Evolutionary conservation across 2,329 filamentous ascomycete species (phyloP).

Genomic region (Colletotrichum filicis): DNA sequence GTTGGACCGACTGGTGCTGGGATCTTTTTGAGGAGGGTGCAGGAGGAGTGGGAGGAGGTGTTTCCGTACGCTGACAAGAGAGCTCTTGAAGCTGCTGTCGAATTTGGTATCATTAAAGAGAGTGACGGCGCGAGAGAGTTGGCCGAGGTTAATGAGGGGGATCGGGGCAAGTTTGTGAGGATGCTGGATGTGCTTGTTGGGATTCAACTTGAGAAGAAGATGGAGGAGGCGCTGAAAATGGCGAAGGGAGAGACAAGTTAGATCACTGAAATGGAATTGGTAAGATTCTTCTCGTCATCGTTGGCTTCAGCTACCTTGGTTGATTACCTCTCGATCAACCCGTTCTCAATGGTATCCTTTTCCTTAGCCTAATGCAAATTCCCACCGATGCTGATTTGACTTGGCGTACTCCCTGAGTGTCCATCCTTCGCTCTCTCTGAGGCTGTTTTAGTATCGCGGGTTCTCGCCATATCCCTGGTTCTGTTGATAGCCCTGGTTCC

Average conservation of each 20-base stretch:
- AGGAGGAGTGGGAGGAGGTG: constrained; percentile 5
- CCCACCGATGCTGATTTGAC: neutral
- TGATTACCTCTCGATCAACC: neutral
- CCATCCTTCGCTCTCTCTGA: neutral
- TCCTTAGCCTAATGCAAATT: neutral
- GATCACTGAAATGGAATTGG: too few species aligned
- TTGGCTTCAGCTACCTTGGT: too few species aligned
- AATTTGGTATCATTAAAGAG: neutral
- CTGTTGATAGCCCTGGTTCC: constrained; percentile 35
- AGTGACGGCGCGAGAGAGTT: neutral
- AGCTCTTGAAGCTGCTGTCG: neutral
- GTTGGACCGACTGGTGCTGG: constrained; percentile 9
- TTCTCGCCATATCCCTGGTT: constrained; percentile 34
- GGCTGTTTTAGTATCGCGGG: constrained; percentile 37
- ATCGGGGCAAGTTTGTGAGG: constrained; percentile 4
- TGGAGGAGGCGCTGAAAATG: neutral
- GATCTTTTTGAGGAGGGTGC: constrained; percentile 7
- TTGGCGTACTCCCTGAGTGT: neutral
- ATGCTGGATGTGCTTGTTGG: constrained; percentile 19
- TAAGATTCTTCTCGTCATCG: too few species aligned
- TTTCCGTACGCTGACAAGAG: constrained; percentile 17
- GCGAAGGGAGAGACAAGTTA: neutral
- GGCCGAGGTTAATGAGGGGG: neutral
- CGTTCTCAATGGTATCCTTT: neutral
- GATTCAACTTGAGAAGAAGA: constrained; percentile 20